These are phyloP conservation scores for Globisporangium echinulatum DNA, from an alignment of 352 stramenopile species.

Conservation along the genomic window DNA sequence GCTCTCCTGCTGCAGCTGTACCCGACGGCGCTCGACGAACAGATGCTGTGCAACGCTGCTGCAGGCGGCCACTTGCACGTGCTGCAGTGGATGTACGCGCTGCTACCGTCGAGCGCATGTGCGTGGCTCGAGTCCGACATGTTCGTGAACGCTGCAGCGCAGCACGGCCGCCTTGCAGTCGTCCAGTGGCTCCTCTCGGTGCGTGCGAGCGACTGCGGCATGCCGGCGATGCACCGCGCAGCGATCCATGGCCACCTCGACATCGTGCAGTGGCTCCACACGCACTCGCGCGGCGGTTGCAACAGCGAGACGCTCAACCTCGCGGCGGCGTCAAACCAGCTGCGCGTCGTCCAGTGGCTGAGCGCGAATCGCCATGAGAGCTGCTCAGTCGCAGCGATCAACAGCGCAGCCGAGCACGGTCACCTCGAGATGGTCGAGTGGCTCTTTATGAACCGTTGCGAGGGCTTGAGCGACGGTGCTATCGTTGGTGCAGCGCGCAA, in stretches of 20 bases:
- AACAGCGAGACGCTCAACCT: slow-evolving; percentile 22
- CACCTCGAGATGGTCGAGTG: slow-evolving; percentile 34
- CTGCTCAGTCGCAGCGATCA: slow-evolving; percentile 28
- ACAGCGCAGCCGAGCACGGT: slow-evolving; percentile 27
- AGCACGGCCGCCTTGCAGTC: slow-evolving; percentile 18
- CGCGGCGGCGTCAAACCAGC: slow-evolving; percentile 24
- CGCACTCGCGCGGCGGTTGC: slow-evolving; percentile 21
- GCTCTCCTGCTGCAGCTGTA: slow-evolving; percentile 4
- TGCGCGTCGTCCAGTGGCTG: slow-evolving; percentile 31
- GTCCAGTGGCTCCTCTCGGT: slow-evolving; percentile 17
- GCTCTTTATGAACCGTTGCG: slow-evolving; percentile 24
- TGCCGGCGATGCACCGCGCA: slow-evolving; percentile 25
- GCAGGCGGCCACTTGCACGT: slow-evolving; percentile 8
- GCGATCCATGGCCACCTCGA: slow-evolving; percentile 20
- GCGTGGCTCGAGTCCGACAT: slow-evolving; percentile 4
- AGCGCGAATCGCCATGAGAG: slow-evolving; percentile 19
- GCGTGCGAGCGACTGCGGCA: slow-evolving; percentile 18
- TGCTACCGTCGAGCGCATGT: background rate
- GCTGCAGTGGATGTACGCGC: slow-evolving; percentile 11
- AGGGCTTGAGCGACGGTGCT: slow-evolving; percentile 19
- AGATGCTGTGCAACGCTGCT: slow-evolving; percentile 7
- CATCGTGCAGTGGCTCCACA: slow-evolving; percentile 26
- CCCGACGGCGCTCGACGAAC: slow-evolving; percentile 2
- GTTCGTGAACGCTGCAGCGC: slow-evolving; percentile 5
- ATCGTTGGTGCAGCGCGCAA: slow-evolving; percentile 36